These are phyloP conservation scores for Castanea crenata DNA, from an alignment of 306 rosid species.

Conservation along the genomic window DNA sequence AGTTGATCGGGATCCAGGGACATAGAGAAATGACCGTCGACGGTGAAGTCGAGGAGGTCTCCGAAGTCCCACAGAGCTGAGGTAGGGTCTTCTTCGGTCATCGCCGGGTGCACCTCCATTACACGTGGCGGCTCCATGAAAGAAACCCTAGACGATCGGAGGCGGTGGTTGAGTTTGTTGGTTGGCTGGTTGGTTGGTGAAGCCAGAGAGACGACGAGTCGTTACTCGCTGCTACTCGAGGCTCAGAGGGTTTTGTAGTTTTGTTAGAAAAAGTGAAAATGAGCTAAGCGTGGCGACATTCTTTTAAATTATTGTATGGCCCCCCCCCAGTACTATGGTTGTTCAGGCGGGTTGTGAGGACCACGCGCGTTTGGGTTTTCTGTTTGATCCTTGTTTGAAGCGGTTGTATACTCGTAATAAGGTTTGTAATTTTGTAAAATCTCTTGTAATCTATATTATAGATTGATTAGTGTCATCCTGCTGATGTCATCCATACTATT, in stretches of 20 bases:
- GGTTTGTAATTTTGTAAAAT: too few species aligned
- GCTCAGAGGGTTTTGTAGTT: background rate
- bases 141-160: background rate
- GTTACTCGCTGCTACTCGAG: background rate
- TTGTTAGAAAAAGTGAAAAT: background rate
- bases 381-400: too few species aligned
- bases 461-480: too few species aligned
- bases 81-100: slow-evolving; percentile 32
- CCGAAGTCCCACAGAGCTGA: slow-evolving; percentile 53
- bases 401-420: too few species aligned
- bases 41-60: slow-evolving; percentile 54
- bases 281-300: slow-evolving; percentile 1
- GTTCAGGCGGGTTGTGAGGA: too few species aligned
- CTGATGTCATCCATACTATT: too few species aligned
- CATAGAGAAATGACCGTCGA: slow-evolving; percentile 32
- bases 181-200: background rate
- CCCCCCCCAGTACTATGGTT: too few species aligned
- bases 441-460: too few species aligned
- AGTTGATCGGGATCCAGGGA: slow-evolving; percentile 11
- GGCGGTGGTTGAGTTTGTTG: slow-evolving; percentile 2
- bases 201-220: background rate
- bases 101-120: slow-evolving; percentile 32
- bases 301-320: too few species aligned
- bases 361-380: too few species aligned
- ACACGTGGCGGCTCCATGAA: background rate